phyloP scores from a whole-genome alignment of 108 stramenopile species.

The Bacterosira constricta region DNA sequence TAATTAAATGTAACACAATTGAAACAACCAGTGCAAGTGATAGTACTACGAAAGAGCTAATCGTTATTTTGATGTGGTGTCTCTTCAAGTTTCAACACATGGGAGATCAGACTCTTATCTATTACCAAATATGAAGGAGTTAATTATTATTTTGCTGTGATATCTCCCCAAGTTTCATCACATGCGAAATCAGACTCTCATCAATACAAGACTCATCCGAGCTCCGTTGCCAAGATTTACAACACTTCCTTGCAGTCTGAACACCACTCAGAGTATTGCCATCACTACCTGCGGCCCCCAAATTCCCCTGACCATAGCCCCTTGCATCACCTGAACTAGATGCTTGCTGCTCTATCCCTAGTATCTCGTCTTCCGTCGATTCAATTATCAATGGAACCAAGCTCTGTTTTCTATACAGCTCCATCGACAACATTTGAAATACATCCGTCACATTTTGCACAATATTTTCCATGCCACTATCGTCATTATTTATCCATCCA shows the following conservation, averaged over 20 bases:
- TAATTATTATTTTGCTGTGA: background rate
- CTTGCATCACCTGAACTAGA: background rate
- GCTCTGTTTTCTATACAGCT: constrained; percentile 67
- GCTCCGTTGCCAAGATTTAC: constrained; percentile 21
- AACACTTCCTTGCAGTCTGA: constrained; percentile 22
- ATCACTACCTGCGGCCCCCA: background rate
- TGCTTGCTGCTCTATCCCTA: constrained; percentile 20
- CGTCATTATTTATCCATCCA: background rate
- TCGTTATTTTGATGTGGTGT: too few species aligned
- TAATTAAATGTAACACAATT: background rate
- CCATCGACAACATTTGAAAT: constrained; percentile 57
- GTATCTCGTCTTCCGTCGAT: constrained; percentile 53
- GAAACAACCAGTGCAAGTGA: background rate
- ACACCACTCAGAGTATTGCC: background rate
- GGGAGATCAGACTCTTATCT: too few species aligned
- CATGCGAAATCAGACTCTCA: background rate
- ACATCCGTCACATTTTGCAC: constrained; percentile 28
- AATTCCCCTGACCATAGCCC: background rate
- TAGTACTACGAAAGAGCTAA: too few species aligned
- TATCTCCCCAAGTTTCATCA: constrained; percentile 4
- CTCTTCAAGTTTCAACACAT: too few species aligned
- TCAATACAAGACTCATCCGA: constrained; percentile 5
- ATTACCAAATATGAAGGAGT: background rate
- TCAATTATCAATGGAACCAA: constrained; percentile 52
- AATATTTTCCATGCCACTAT: constrained; percentile 19